Evolutionary conservation across 345 rosid genomes (phyloP).

Genomic region (Euphorbia tirucalli): DNA sequence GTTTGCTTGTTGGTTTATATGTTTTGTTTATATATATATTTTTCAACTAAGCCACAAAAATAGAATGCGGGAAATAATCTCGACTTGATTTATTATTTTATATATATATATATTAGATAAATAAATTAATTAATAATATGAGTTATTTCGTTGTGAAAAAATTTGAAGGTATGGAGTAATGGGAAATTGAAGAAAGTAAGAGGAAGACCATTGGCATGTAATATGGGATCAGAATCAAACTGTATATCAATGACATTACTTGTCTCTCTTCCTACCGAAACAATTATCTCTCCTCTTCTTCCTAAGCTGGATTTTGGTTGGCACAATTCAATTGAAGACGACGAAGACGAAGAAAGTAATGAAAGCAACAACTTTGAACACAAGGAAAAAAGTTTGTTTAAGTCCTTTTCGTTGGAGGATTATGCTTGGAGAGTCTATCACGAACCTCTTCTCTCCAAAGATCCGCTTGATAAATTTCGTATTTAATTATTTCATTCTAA

Average conservation of each 20-base stretch:
- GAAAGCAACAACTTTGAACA: not conserved
- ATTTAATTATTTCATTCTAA: conserved; percentile 10
- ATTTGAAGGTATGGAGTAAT: conserved; percentile 94
- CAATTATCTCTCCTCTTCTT: conserved; percentile 49
- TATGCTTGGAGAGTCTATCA: conserved; percentile 82
- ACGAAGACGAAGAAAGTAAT: conserved; percentile 11
- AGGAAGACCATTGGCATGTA: conserved; percentile 46
- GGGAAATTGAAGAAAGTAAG: conserved; percentile 70
- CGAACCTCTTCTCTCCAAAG: conserved; percentile 58
- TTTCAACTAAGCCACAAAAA: no score
- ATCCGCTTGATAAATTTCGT: conserved; percentile 65
- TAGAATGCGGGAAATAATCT: no score
- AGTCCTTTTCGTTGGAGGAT: conserved; percentile 61
- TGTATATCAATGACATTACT: conserved; percentile 55
- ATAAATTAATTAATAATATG: no score
- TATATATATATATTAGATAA: no score
- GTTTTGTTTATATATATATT: no score
- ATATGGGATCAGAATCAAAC: conserved; percentile 21
- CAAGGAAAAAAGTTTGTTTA: conserved; percentile 32
- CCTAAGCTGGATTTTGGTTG: conserved; percentile 9
- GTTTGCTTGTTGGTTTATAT: no score
- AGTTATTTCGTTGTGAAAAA: no score
- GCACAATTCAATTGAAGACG: no score
- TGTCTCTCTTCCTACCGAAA: conserved; percentile 54
- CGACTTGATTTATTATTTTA: no score